These are phyloP conservation scores for Synchytrium microbalum DNA, from an alignment of 371 early-diverging fungal genomes.

Conservation along the genomic window DNA sequence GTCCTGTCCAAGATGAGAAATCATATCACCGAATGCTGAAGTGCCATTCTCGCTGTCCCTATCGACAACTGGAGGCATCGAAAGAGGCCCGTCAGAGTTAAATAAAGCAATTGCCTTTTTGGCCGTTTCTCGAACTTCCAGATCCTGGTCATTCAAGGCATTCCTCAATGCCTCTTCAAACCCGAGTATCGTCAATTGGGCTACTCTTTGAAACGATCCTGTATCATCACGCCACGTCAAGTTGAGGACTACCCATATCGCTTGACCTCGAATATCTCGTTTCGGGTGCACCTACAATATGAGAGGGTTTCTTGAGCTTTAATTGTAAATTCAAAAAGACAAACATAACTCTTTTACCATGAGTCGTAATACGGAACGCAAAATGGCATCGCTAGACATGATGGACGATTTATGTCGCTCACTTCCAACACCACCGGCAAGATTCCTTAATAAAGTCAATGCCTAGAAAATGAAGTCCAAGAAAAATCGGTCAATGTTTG, in stretches of 20 bases:
- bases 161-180: neutral
- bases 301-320: slow-evolving; percentile 1
- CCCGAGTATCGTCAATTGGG: neutral
- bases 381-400: slow-evolving; percentile 48
- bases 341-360: slow-evolving; percentile 38
- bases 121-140: neutral
- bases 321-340: neutral
- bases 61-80: neutral
- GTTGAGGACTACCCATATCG: slow-evolving; percentile 76
- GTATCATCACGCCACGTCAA: slow-evolving; percentile 69
- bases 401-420: slow-evolving; percentile 58
- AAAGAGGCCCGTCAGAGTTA: neutral
- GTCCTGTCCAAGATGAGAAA: neutral
- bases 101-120: neutral
- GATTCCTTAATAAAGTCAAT: slow-evolving; percentile 60
- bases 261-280: slow-evolving; percentile 59
- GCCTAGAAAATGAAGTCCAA: slow-evolving; percentile 38
- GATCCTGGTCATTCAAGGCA: neutral
- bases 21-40: neutral
- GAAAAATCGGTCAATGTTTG: neutral
- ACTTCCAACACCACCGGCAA: slow-evolving; percentile 53
- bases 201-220: slow-evolving; percentile 5
- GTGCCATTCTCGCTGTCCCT: neutral
- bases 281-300: slow-evolving; percentile 46
- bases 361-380: slow-evolving; percentile 44